These are phyloP conservation scores for Emergomyces pasteurianus DNA, from an alignment of 2,329 filamentous ascomycete genomes.

Conservation along the genomic window DNA sequence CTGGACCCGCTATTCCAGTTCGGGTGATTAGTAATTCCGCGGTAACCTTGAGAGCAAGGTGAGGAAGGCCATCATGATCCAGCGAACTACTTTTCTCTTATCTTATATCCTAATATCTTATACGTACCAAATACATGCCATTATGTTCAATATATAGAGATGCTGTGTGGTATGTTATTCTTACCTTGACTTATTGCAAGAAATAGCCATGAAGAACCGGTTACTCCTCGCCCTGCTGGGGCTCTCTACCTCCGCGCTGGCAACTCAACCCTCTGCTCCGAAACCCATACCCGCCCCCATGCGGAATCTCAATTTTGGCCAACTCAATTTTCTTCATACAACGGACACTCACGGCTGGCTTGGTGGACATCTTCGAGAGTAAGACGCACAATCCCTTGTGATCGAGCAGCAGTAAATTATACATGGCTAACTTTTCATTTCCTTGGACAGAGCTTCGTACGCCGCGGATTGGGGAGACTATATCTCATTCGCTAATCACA, in stretches of 20 bases:
- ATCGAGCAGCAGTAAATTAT: not conserved
- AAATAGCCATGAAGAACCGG: slow-evolving; percentile 7
- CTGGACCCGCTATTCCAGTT: not conserved
- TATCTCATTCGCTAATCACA: slow-evolving; percentile 76
- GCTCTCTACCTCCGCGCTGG: slow-evolving; percentile 22
- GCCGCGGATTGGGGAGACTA: slow-evolving; percentile 95
- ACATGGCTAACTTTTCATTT: slow-evolving; percentile 12
- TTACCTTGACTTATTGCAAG: not conserved
- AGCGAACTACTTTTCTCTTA: too few relatives aligned
- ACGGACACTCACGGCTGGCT: slow-evolving; percentile 97
- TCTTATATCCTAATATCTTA: too few relatives aligned
- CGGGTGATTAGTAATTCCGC: not conserved
- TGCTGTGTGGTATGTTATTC: not conserved
- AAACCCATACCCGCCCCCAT: slow-evolving; percentile 67
- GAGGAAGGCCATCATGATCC: too few relatives aligned
- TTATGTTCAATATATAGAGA: not conserved
- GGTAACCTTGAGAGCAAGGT: too few relatives aligned
- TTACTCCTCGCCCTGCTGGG: slow-evolving; percentile 8
- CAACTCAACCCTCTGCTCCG: slow-evolving; percentile 69
- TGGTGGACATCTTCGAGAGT: slow-evolving; percentile 85
- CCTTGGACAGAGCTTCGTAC: slow-evolving; percentile 61
- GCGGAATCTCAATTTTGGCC: slow-evolving; percentile 77
- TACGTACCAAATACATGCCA: too few relatives aligned
- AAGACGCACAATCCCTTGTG: slow-evolving; percentile 10
- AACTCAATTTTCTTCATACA: slow-evolving; percentile 93